phyloP scores from a whole-genome alignment of 2,329 filamentous ascomycete species.

The Diplodia corticola region DNA sequence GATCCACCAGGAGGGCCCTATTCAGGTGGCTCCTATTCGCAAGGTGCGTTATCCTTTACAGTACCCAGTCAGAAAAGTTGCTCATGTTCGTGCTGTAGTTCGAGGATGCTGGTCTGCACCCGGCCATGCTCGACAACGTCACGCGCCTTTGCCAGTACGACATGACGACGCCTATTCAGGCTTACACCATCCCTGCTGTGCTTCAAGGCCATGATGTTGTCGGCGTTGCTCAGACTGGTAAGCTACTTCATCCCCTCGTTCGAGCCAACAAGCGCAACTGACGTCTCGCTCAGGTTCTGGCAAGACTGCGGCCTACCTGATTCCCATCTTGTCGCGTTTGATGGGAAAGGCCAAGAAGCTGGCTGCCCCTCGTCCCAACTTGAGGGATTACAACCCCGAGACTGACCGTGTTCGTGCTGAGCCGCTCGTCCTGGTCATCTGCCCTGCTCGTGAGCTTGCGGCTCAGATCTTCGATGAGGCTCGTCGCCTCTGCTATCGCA shows the following conservation, averaged over 20 bases:
- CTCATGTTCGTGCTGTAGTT: conserved; percentile 57
- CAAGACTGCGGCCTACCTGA: conserved; percentile 90
- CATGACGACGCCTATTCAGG: conserved; percentile 81
- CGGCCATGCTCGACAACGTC: conserved; percentile 77
- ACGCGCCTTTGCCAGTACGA: conserved; percentile 66
- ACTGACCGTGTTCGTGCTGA: conserved; percentile 67
- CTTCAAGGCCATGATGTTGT: conserved; percentile 77
- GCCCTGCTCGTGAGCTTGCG: conserved; percentile 84
- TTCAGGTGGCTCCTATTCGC: conserved; percentile 50
- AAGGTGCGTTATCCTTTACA: conserved; percentile 44
- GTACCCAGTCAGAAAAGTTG: conserved; percentile 9
- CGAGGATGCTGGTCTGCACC: conserved; percentile 78
- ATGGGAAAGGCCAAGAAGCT: conserved; percentile 96
- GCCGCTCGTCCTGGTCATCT: conserved; percentile 82
- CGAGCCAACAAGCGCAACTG: neutral
- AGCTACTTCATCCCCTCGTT: conserved; percentile 33
- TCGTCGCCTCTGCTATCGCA: conserved; percentile 88
- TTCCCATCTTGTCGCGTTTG: conserved; percentile 83
- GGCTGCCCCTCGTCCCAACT: conserved; percentile 72
- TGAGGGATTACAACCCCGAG: conserved; percentile 54
- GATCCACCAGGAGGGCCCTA: conserved; percentile 52
- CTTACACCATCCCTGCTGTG: conserved; percentile 79
- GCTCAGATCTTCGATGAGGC: conserved; percentile 95
- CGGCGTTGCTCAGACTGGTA: conserved; percentile 89
- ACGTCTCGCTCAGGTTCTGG: conserved; percentile 71